phyloP scores from a whole-genome alignment of 768 basidiomycete genomes.

The Amanita fuliginea region DNA sequence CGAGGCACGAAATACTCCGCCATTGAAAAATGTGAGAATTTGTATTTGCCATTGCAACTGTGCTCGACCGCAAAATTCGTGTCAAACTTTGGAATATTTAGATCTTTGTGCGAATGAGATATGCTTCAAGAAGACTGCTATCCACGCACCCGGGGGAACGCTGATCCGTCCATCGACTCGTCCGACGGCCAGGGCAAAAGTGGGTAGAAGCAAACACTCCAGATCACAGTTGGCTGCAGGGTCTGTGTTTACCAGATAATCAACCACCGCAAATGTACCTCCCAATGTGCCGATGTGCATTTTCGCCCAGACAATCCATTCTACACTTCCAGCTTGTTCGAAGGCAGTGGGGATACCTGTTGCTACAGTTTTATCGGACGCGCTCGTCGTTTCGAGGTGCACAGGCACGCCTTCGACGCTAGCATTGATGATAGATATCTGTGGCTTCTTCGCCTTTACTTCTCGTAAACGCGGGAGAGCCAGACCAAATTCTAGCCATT shows the following conservation, averaged over 20 bases:
- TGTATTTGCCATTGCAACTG: neutral
- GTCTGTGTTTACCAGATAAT: constrained; percentile 46
- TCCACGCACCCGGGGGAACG: constrained; percentile 35
- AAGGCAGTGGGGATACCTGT: constrained; percentile 29
- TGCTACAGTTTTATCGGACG: constrained; percentile 22
- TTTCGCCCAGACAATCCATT: constrained; percentile 59
- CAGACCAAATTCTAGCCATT: constrained; percentile 71
- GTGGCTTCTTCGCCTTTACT: constrained; percentile 24
- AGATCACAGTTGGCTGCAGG: constrained; percentile 21
- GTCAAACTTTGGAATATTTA: constrained; percentile 29
- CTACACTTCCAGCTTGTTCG: constrained; percentile 41
- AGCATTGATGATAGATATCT: constrained; percentile 34
- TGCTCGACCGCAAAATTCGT: constrained; percentile 5
- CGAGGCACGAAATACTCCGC: constrained; percentile 7
- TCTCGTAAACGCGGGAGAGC: constrained; percentile 16
- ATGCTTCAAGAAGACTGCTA: constrained; percentile 5
- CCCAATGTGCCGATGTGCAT: constrained; percentile 41
- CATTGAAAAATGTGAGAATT: constrained; percentile 6
- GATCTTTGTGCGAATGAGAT: constrained; percentile 18
- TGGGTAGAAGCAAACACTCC: constrained; percentile 45
- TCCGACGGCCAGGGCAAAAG: constrained; percentile 63
- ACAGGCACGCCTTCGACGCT: constrained; percentile 60
- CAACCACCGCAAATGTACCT: constrained; percentile 43
- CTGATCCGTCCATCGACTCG: constrained; percentile 54
- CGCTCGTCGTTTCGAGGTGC: constrained; percentile 41